These are phyloP conservation scores for Drosera spatulata DNA, from an alignment of 179 eudicot species.

Conservation along the genomic window DNA sequence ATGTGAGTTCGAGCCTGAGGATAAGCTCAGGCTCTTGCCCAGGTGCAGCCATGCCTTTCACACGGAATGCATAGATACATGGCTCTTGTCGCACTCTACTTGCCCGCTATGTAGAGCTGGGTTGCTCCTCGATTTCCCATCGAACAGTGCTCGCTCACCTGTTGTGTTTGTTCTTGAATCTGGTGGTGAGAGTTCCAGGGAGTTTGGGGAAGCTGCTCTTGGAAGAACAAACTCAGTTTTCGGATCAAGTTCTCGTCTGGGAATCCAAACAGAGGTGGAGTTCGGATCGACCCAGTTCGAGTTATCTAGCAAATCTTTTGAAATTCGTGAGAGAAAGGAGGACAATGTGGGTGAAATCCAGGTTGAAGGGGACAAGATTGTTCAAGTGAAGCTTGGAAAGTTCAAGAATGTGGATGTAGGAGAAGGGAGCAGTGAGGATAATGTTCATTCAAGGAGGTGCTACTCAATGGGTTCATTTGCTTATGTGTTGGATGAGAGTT, in stretches of 20 bases:
- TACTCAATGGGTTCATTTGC: slow-evolving; percentile 93
- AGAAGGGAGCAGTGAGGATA: slow-evolving; percentile 25
- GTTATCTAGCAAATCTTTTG: slow-evolving; percentile 20
- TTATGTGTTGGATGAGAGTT: slow-evolving; percentile 63
- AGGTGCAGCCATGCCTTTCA: slow-evolving; percentile 92
- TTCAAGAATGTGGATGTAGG: slow-evolving; percentile 45
- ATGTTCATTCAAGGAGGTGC: slow-evolving; percentile 62
- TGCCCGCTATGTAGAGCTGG: slow-evolving; percentile 76
- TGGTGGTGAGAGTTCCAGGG: slow-evolving; percentile 45
- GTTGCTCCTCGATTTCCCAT: slow-evolving; percentile 31
- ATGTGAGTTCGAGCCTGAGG: slow-evolving; percentile 68
- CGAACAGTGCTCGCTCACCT: slow-evolving; percentile 24
- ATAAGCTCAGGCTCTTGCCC: slow-evolving; percentile 60
- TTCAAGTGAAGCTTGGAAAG: slow-evolving; percentile 6
- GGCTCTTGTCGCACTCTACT: slow-evolving; percentile 85
- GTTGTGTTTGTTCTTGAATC: slow-evolving; percentile 62
- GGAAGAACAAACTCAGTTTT: slow-evolving; percentile 9
- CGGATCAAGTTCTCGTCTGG: slow-evolving; percentile 25
- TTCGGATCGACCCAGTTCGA: slow-evolving; percentile 14
- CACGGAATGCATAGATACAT: slow-evolving; percentile 79
- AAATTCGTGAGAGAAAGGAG: slow-evolving; percentile 16
- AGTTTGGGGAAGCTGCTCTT: slow-evolving; percentile 18
- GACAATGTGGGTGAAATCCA: neutral
- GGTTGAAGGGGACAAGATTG: slow-evolving; percentile 30
- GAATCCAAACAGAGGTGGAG: slow-evolving; percentile 15